Evolutionary conservation across 768 basidiomycete genomes (phyloP), one percentile per base, ranked within the genome.

Genomic region (Saitozyma sp.): DNA sequence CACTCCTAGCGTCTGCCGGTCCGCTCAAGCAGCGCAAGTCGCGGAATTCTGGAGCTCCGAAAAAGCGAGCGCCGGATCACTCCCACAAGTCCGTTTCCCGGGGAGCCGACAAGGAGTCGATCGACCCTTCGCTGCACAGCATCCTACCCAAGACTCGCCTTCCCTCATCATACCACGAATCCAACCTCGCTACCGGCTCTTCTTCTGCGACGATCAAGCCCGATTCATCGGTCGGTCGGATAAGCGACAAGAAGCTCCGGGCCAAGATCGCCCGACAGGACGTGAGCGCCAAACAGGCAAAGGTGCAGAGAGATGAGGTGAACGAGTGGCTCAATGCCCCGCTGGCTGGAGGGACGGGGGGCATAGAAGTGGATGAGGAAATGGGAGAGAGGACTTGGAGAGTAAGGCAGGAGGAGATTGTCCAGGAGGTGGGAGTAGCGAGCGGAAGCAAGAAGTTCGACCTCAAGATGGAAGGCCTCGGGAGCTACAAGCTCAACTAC

Each of bases 341-440:
- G 91, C n/a, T 79, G 87, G 59, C 81, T 83, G 50, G 71, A 45
- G 88, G 86, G 45, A 89, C 59, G 29, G 94, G 94, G 1, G 80
- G 83, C 59, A 86, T 97, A 61, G 85, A 89, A 74, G 85, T 85
- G 17, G 92, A 94, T 69, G 85, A 84, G 2, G 71, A 68, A 16
- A 86, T 85, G 57, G 83, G 97, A 80, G 96, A 98, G 75, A 80
- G 85, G 74, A 97, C 95, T 8, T 98, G 92, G 93, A 83, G 91
- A 61, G 84, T 92, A 8, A 83, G 85, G 0, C 96, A 98, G 81
- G 82, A 83, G 8, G 93, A 94, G 63, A 88, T 98, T 63, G 81
- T 82, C 10, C 56, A 73, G 20, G 74, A 68, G 17, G 77, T 82
- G 5, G 81, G 78, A 6, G 61, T 70, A 2, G 66, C 66, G 10